phyloP scores from a whole-genome alignment of 2,329 filamentous ascomycete genomes.

The Paracoccidioides brasiliensis region DNA sequence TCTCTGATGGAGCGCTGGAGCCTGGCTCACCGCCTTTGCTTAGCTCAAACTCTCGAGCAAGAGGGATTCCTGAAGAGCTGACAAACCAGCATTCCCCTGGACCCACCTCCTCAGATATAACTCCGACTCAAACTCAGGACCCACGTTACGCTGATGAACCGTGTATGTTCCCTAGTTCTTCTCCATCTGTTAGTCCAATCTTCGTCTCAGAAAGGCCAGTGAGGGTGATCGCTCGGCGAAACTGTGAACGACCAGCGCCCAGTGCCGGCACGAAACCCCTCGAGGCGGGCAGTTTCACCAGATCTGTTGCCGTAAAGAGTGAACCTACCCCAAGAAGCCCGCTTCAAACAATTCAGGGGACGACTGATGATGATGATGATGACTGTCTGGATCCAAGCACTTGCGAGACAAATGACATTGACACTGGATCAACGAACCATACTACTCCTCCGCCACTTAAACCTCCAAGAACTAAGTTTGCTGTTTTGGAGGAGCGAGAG shows the following conservation, averaged over 20 bases:
- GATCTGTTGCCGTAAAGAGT: slow-evolving; percentile 22
- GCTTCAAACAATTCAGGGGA: slow-evolving; percentile 4
- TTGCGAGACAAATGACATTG: background rate
- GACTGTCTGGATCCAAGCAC: background rate
- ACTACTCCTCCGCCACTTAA: background rate
- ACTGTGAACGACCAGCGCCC: background rate
- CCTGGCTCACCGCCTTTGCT: background rate
- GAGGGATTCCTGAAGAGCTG: background rate
- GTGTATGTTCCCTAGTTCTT: slow-evolving; percentile 4
- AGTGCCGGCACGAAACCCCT: background rate
- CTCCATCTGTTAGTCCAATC: slow-evolving; percentile 7
- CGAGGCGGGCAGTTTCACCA: slow-evolving; percentile 8
- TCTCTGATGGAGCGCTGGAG: background rate
- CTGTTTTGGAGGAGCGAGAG: background rate
- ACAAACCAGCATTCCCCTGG: background rate
- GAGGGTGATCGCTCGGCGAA: slow-evolving; percentile 12
- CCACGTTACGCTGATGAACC: slow-evolving; percentile 3
- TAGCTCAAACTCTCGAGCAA: background rate
- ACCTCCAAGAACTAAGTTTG: background rate
- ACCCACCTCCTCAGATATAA: background rate
- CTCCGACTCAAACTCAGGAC: slow-evolving; percentile 11
- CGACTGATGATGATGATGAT: background rate
- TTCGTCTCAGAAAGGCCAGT: slow-evolving; percentile 6
- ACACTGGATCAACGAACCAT: background rate
- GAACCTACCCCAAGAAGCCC: slow-evolving; percentile 26